Base-by-base conservation (phyloP, 345 rosid genomes). In the Turnera subulata region DNA sequence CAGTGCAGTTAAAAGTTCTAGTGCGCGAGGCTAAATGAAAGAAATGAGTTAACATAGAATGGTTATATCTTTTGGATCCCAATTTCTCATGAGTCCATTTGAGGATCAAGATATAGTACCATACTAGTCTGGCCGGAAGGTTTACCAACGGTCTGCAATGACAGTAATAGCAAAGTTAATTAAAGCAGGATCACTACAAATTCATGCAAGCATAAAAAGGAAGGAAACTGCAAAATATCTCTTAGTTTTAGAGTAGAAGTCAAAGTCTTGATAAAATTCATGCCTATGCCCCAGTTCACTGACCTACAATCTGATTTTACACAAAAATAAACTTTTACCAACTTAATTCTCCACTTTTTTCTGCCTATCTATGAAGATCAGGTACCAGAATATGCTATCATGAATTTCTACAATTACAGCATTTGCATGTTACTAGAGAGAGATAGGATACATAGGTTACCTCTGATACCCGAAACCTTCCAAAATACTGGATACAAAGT, bases 391-490 rank as follows among this genome's bases (percentile, higher is more conserved):
- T 8, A 29, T 4, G 35, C 8, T 8, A 29, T 29, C 8, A 29
- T 29, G 35, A 3, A 29, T 3, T 4, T 29, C 35, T n/a, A 29
- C 35, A 29, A 29, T 29, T 29, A 29, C 35, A 29, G 8, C 35
- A 29, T 26, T 58, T 45, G n/a, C 48, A 50, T 13, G 21, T 19
- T 10, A 14, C n/a, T 7, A 46, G 26, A 14, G 40, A 29, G 2
- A 61, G 18, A 14, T 43, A 14, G 37, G 39, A 56, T 42, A 22
- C 37, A 33, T 42, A 23, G 6, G 24, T 62, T 75, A 93, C 99
- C 99, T 83, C 67, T 78, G 83, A 76, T 85, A 89, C 52, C 89
- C 86, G 80, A 93, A 58, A 70, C 91, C 89, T 74, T 77, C 87
- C 59, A 85, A 68, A 47, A 89, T 59, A 50, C 65, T 62, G 48